Base-by-base conservation (phyloP, 768 basidiomycete species). In the Sarcodon aspratus region DNA sequence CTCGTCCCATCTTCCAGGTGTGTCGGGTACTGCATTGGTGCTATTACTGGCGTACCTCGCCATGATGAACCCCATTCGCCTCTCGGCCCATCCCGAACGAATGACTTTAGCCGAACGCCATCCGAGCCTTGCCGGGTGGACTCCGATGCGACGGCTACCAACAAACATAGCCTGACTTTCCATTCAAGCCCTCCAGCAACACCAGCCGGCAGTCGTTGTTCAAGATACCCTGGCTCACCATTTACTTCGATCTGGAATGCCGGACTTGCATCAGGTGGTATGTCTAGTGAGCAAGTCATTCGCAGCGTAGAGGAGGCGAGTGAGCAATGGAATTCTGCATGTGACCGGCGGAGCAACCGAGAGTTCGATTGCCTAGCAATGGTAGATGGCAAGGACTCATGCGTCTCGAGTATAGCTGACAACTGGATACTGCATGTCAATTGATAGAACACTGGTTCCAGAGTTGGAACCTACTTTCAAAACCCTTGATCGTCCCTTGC, bases 221-320 rank as follows among this genome's bases (percentile, higher is more conserved):
- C 10, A 44, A 3, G 1, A 56, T 58, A 6, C 57, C 48, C 7
- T 55, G 56, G 15, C 27, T 51, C 56, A 15, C 60, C 58, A 33
- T 76, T 75, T 6, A 84, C 70, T 45, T 71, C 67, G 1, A 93
- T 69, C 47, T 80, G 72, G 65, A 97, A 97, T 0, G 82, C 84
- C 0, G 95, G 92, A 46, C 88, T 85, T 0, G 85, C 90, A 50
- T 96, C 95, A 1, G 85, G 79, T 0, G 94, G 95, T 50, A 99
- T 94, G 59, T 94, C 92, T 2, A 99, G 76, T 11, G 84, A 70
- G 66, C 98, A 97, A 0, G 85, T 81, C 32, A 88, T 81, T 27
- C 93, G 82, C 0, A 81, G 69, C 0, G 82, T 81, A 42, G 84
- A 77, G 3, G 78, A 63, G 6, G 84, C 77, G 58, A 91, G 82